Evolutionary conservation across 2,329 filamentous ascomycete species (phyloP).

Genomic region (Talaromyces verruculosus): DNA sequence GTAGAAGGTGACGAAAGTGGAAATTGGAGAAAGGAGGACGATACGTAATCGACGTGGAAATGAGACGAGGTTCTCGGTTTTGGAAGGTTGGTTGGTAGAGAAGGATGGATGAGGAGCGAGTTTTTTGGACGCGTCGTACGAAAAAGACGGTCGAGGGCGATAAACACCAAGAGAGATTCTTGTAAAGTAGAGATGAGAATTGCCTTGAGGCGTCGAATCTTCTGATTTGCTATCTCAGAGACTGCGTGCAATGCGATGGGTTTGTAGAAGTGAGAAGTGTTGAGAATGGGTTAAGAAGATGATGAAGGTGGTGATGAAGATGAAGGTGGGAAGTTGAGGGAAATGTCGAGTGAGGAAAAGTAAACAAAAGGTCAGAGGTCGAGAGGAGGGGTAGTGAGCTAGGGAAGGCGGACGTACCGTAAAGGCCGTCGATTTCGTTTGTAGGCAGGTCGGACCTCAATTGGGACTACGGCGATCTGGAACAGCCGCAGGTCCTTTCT

Average conservation of each 20-base stretch:
- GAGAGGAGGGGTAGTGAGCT: neutral
- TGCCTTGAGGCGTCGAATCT: constrained; percentile 1
- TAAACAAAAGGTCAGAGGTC: neutral
- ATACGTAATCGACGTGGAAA: neutral
- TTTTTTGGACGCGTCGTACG: constrained; percentile 6
- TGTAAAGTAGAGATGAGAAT: neutral
- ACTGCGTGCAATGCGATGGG: constrained; percentile 1
- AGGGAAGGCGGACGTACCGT: neutral
- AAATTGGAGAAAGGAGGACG: neutral
- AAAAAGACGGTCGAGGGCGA: neutral
- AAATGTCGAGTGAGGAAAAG: neutral
- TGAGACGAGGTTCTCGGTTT: neutral
- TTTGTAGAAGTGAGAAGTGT: neutral
- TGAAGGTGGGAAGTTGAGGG: neutral
- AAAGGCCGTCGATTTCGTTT: constrained; percentile 1
- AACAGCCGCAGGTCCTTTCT: constrained; percentile 1
- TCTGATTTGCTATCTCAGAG: constrained; percentile 1
- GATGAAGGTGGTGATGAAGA: neutral
- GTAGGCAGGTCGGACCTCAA: constrained; percentile 5
- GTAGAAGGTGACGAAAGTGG: neutral
- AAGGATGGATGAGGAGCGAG: neutral
- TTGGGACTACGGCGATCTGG: constrained; percentile 13
- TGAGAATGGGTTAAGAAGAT: neutral
- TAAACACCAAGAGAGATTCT: neutral
- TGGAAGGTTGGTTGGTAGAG: neutral